A percentile compares a stretch with the other conserved stretches of the same genome.
Evolutionary conservation across 148 eudicot genomes (phyloP).

Genomic region (Euryodendron excelsum): DNA sequence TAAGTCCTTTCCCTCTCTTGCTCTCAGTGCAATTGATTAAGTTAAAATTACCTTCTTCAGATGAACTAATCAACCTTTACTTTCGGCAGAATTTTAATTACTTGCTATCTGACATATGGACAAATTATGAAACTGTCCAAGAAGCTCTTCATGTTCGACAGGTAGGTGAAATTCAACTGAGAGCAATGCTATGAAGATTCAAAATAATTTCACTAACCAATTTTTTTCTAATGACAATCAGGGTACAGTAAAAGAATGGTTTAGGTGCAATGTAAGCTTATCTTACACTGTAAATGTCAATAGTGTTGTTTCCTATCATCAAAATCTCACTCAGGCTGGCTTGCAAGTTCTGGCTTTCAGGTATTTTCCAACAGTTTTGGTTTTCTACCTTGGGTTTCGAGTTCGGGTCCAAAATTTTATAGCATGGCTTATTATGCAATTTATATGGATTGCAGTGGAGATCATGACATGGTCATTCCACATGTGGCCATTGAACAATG

Average conservation of each 20-base stretch:
- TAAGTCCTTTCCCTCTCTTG: not conserved
- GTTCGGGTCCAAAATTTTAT: too few species aligned
- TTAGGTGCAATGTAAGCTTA: slow-evolving; percentile 16
- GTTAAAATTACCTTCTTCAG: too few species aligned
- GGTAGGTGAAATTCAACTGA: not conserved
- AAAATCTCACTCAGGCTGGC: slow-evolving; percentile 12
- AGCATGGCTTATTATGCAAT: not conserved
- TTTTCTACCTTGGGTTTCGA: too few species aligned
- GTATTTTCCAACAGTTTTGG: not conserved
- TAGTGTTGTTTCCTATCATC: slow-evolving; percentile 10
- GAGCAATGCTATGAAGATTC: not conserved
- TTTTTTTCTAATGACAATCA: not conserved
- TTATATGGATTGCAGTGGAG: slow-evolving; percentile 8
- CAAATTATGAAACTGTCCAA: slow-evolving; percentile 17
- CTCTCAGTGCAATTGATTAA: too few species aligned
- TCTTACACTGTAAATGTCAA: slow-evolving; percentile 11
- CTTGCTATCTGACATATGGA: slow-evolving; percentile 17
- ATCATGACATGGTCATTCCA: slow-evolving; percentile 20
- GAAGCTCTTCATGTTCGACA: slow-evolving; percentile 18
- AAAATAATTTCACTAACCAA: not conserved
- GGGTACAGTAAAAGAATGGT: slow-evolving; percentile 17
- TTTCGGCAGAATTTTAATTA: slow-evolving; percentile 13
- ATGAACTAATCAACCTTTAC: too few species aligned
- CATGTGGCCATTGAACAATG: slow-evolving; percentile 15
- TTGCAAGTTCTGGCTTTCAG: slow-evolving; percentile 19